Base-by-base conservation (phyloP, 2,329 filamentous ascomycete genomes). In the Fusarium sambucinum region DNA sequence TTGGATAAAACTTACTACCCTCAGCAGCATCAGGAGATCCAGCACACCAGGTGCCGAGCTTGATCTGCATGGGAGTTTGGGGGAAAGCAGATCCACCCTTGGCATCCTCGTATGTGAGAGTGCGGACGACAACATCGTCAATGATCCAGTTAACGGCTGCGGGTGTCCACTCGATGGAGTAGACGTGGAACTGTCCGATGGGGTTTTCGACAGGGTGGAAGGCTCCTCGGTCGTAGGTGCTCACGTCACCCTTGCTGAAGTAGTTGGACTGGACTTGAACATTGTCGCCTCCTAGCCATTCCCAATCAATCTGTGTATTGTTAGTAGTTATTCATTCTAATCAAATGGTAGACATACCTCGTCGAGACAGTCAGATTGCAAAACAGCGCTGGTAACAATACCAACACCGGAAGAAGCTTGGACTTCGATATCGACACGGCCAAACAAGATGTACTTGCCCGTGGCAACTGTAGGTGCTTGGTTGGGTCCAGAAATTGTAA, bases 391-490 rank as follows among this genome's bases (percentile, higher is more conserved):
- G 79, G 90, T 94, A 63, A 95, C 89, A 63, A 95, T 92, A 45
- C 92, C 92, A 5, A 83, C 85, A 12, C 92, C 92, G 0, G 90
- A 86, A 8, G 92, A 89, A 12, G 91, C 86, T 77, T 92, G 90
- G 77, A 94, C 82, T 17, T 85, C 85, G 46, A 90, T 86, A 44
- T 92, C 89, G 65, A 93, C 87, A 66, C 87, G 87, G 46, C 92
- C 92, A 74, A 94, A 96, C 90, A 96, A 94, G 77, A 96, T 92
- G 81, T 94, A 94, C 84, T 91, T 93, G 69, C 90, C 84, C 11
- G 85, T 84, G 73, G 84, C 85, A 77, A 93, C 92, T 14, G 87
- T 89, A 17, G 90, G 86, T 41, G 82, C 84, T 42, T 89, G 85
- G 32, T 79, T 80, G 30, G 82, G 79, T 9, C 86, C 78, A 0